Percentiles rank a stretch among this genome's conserved stretches.
Conservation (phyloP, 2,329 filamentous ascomycete species). For the Monilinia fructigena region DNA sequence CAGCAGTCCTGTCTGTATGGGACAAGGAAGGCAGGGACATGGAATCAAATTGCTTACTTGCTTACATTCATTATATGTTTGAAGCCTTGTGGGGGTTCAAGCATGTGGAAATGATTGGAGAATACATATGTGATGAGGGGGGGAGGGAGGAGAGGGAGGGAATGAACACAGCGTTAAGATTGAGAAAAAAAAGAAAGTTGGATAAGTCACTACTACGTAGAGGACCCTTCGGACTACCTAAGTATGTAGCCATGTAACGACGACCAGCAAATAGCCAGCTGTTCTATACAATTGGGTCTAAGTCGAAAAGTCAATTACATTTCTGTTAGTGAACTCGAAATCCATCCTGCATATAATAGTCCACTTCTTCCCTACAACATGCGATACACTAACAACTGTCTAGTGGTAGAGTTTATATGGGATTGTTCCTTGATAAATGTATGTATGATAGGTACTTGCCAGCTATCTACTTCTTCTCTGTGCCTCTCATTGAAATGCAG, state of each 20-base stretch:
- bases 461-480: slow-evolving; percentile 11
- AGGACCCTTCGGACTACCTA: no score
- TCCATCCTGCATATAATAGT: slow-evolving; percentile 8
- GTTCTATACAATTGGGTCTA: not conserved
- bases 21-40: not conserved
- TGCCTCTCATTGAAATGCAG: slow-evolving; percentile 15
- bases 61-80: no score
- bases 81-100: not conserved
- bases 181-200: slow-evolving; percentile 1
- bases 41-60: not conserved
- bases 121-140: not conserved
- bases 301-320: not conserved
- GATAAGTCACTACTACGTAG: not conserved
- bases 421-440: not conserved
- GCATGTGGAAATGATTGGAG: slow-evolving; percentile 5
- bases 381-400: no score
- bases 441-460: not conserved
- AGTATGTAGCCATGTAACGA: not conserved
- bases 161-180: no score
- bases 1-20: not conserved
- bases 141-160: not conserved
- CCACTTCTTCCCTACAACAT: not conserved
- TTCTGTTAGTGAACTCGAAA: not conserved
- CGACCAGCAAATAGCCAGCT: not conserved
- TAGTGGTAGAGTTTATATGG: not conserved